Evolutionary conservation across 768 basidiomycete species (phyloP), one percentile per base, ranked within the genome.

Genomic region (Auricularia sp.): DNA sequence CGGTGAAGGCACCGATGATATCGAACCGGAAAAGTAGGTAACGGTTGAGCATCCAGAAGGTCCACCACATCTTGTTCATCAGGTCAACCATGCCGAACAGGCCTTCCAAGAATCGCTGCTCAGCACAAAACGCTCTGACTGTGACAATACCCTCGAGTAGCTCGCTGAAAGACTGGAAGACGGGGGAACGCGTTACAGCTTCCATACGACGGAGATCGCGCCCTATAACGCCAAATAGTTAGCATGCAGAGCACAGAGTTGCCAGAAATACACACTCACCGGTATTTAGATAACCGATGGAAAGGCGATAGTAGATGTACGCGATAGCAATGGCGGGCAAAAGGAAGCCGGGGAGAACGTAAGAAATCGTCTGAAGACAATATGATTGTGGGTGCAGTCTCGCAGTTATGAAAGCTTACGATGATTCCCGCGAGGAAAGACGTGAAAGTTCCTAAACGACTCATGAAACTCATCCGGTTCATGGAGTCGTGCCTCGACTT

Each of bases 161-260:
- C 70, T 93, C 91, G 14, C 84, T 84, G 68, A 92, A 93, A 63
- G 87, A 88, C 5, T 88, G 87, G 75, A 88, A 91, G 66, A 92
- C 91, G 0, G 92, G 90, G 0, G 88, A 90, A 12, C 91, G 81
- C 0, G 88, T 84, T 69, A 91, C 95, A 1, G 92, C 91, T 72
- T 96, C 94, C 87, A 97, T 92, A 23, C 94, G 82, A 65, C 92
- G 83, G 21, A 96, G 76, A 70, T 93, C 92, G 58, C 93, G 83
- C 0, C 91, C 90, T 0, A 29, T 29, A 29, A 1, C 29, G 29
- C 29, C 29, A 29, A 29, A 29, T 29, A 29, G 29, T 29, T 29
- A 29, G 90, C 90, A 69, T 85, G 85, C 18, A 68, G 63, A 11
- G 43, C 43, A 43, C 43, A 18, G 11, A 43, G 43, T 18, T 29